These are phyloP conservation scores for Scopulariopsis brevicaulis DNA, from an alignment of 2,329 filamentous ascomycete genomes.

Conservation along the genomic window DNA sequence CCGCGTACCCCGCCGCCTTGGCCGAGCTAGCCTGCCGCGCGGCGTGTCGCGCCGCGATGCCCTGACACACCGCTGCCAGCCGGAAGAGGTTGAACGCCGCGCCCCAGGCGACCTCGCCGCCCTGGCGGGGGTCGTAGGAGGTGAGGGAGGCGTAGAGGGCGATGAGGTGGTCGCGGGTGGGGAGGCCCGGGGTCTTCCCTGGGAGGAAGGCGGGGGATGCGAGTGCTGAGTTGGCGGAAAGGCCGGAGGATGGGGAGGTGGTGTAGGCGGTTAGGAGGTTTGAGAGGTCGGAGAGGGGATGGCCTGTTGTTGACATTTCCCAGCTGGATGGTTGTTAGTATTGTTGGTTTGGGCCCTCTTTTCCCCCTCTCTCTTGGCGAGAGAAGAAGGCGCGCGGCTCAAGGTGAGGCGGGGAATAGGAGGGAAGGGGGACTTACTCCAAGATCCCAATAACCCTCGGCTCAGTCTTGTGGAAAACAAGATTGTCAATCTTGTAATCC, in stretches of 20 bases:
- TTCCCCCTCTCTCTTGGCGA: neutral
- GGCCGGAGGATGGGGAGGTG: conserved; percentile 16
- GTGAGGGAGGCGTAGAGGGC: conserved; percentile 22
- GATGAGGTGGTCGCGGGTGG: conserved; percentile 26
- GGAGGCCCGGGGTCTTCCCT: conserved; percentile 53
- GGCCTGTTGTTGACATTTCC: conserved; percentile 98
- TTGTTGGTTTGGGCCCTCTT: neutral
- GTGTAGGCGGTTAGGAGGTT: conserved; percentile 51
- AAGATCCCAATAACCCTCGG: conserved; percentile 83
- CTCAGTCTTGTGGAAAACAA: conserved; percentile 83
- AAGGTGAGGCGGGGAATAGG: neutral
- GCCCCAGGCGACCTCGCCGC: conserved; percentile 45
- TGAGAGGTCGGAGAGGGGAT: conserved; percentile 81
- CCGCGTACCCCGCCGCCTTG: conserved; percentile 62
- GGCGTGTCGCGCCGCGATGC: conserved; percentile 83
- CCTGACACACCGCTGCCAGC: conserved; percentile 59
- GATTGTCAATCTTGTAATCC: conserved; percentile 91
- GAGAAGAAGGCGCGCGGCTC: neutral
- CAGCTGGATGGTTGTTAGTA: conserved; percentile 37
- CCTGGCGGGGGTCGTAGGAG: conserved; percentile 49
- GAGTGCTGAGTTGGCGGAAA: conserved; percentile 2
- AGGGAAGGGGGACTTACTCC: conserved; percentile 42
- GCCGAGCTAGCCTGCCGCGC: conserved; percentile 80
- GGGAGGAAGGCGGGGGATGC: conserved; percentile 43
- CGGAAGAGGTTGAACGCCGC: conserved; percentile 52